Evolutionary conservation across 305 asterid genomes (phyloP), one percentile per base, ranked within the genome.

Genomic region (Ilex paraguariensis): DNA sequence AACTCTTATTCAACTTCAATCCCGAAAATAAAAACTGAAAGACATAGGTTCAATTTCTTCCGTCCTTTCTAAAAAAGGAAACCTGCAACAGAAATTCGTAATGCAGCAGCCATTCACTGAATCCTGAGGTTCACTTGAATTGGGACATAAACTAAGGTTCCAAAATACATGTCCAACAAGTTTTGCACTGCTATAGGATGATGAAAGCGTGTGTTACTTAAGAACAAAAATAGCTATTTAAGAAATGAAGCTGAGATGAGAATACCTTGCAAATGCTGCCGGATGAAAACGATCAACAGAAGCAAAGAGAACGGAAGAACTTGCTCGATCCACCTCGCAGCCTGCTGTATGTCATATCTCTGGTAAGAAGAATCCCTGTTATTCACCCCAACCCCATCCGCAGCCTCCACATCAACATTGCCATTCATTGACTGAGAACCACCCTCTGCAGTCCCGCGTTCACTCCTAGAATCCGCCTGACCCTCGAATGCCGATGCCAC

Each of bases 241-340:
- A 36, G 42, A 69, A 59, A 15, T 60, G 14, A 28, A 69, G n/a
- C 66, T 54, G 31, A 64, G 51, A 70, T 52, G 62, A 48, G 30
- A 62, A 53, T 78, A 88, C 96, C 96, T 84, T 88, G 90, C 79
- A 86, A 71, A 72, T 88, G 95, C 73, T 82, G 95, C 3, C 96
- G 92, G 60, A 88, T 86, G 74, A 88, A 88, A 50, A 88, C 95
- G 58, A 81, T 77, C 90, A 88, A 65, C 66, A 86, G 77, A 57
- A 88, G 90, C 96, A 88, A 86, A 13, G 88, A 72, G 77, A 84
- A 86, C 0, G 95, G 96, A 66, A 88, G 89, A 64, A 86, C 78
- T 73, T 86, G 95, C 77, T 88, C 96, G 46, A 84, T 82, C 95
- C 95, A 84, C 62, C 96, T 79, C 61, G 95, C 92, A 66, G 86